phyloP scores from a whole-genome alignment of 192 early-diverging fungal genomes.

The Gigaspora rosea region DNA sequence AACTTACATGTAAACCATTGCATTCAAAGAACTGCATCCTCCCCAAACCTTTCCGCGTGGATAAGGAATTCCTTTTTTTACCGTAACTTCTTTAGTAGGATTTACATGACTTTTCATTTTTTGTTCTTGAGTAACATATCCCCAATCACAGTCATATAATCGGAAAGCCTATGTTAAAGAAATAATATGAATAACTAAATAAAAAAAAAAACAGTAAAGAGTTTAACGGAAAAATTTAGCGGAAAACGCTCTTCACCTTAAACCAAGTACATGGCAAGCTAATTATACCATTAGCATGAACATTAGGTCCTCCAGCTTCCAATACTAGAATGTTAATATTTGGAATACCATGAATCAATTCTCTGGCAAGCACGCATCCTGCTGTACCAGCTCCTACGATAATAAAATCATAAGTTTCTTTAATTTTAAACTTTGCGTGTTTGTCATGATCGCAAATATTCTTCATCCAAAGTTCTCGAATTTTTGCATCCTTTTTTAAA shows the following conservation, averaged over 20 bases:
- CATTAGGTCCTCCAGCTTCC: slow-evolving; percentile 1
- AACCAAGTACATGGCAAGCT: not conserved
- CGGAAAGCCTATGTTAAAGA: not conserved
- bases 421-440: not conserved
- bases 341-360: not conserved
- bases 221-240: not conserved
- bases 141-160: not conserved
- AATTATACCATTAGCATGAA: not conserved
- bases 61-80: not conserved
- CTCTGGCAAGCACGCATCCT: not conserved
- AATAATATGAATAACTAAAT: not conserved
- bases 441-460: not conserved
- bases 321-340: slow-evolving; percentile 4
- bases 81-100: not conserved
- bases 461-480: not conserved
- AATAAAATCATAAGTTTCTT: slow-evolving; percentile 7
- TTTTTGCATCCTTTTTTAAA: not conserved
- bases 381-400: slow-evolving; percentile 5
- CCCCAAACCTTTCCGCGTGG: slow-evolving; percentile 1
- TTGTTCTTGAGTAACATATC: too few relatives aligned
- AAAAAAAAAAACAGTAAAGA: not conserved
- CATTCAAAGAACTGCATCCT: not conserved
- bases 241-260: not conserved
- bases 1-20: slow-evolving; percentile 7
- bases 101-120: not conserved